Percentiles rank a stretch among this genome's conserved stretches.
These are phyloP conservation scores for Cyberlindnera amylophila DNA, from an alignment of 805 yeast species.

Conservation along the genomic window DNA sequence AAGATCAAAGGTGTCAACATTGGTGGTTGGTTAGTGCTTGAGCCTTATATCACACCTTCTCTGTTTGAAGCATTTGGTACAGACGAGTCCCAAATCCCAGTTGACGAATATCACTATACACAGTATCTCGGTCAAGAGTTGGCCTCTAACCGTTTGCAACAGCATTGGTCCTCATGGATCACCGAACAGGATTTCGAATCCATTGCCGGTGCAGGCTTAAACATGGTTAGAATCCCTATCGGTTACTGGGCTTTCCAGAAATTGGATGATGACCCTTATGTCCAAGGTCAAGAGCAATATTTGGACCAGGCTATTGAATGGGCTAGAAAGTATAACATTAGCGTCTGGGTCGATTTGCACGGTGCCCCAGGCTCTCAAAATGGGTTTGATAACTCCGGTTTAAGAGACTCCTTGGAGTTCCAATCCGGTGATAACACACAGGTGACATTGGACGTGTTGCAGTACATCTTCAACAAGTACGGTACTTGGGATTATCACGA, in stretches of 20 bases:
- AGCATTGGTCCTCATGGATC: constrained; percentile 79
- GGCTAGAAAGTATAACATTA: constrained; percentile 58
- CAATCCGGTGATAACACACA: constrained; percentile 50
- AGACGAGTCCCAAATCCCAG: constrained; percentile 44
- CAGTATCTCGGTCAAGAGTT: constrained; percentile 55
- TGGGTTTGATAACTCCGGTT: constrained; percentile 93
- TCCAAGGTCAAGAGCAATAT: constrained; percentile 72
- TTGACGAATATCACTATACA: constrained; percentile 77
- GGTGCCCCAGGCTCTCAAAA: constrained; percentile 98
- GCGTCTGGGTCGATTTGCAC: constrained; percentile 89
- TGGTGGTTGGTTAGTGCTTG: constrained; percentile 90
- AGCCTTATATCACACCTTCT: constrained; percentile 83
- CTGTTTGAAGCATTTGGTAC: constrained; percentile 51
- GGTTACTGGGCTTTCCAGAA: constrained; percentile 89
- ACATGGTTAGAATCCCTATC: constrained; percentile 84
- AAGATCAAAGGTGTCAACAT: constrained; percentile 62
- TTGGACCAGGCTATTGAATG: constrained; percentile 75
- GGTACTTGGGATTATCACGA: constrained; percentile 59
- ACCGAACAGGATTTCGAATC: constrained; percentile 65
- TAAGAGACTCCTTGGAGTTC: constrained; percentile 60
- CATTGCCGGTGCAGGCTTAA: constrained; percentile 64
- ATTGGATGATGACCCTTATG: constrained; percentile 74
- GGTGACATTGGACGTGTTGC: constrained; percentile 53
- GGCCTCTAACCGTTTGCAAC: constrained; percentile 46
- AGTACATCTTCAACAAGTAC: constrained; percentile 56